These are phyloP conservation scores for Omphalea diandra DNA, from an alignment of 441 rosid species.

Conservation along the genomic window DNA sequence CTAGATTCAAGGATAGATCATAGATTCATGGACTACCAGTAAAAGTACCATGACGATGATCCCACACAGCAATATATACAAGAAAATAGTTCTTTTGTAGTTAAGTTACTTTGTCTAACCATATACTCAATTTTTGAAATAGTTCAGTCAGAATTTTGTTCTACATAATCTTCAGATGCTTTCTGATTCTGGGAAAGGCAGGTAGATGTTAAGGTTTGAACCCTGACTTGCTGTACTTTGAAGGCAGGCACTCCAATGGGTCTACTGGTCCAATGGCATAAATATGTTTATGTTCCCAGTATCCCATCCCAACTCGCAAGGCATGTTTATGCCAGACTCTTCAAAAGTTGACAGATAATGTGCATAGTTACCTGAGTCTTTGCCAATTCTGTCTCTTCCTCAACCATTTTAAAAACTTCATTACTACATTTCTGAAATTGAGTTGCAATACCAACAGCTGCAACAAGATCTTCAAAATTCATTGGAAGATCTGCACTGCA, in stretches of 20 bases:
- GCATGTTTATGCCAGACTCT: not conserved
- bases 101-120: not conserved
- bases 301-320: conserved; percentile 6
- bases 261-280: not conserved
- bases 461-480: conserved; percentile 95
- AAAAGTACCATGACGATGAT: not conserved
- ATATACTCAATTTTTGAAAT: not conserved
- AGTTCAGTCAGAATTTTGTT: not conserved
- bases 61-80: not conserved
- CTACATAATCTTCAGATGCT: not conserved
- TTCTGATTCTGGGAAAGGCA: no score
- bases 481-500: conserved; percentile 99
- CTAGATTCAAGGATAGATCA: not conserved
- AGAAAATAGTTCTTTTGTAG: not conserved
- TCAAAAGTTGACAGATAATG: not conserved
- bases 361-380: conserved; percentile 79
- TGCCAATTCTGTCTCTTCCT: conserved; percentile 87
- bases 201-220: not conserved
- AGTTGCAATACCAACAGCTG: conserved; percentile 96
- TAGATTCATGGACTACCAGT: not conserved
- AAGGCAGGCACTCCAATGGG: not conserved
- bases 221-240: not conserved
- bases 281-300: not conserved
- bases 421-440: conserved; percentile 74
- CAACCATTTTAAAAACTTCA: conserved; percentile 83